phyloP scores from a whole-genome alignment of 116 monocot species.

The Dioscorea cayenensis region DNA sequence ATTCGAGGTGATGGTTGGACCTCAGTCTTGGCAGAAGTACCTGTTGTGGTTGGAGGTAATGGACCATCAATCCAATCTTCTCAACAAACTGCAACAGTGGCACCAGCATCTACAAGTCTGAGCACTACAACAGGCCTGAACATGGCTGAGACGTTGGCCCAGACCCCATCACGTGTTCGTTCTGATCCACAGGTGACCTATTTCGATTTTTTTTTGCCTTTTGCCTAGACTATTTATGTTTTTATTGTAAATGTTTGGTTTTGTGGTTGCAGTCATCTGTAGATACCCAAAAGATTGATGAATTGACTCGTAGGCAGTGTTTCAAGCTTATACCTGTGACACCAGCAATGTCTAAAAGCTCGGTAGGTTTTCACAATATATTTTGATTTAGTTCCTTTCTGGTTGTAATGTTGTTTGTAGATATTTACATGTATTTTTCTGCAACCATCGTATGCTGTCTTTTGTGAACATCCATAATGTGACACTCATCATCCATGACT shows the following conservation, averaged over 20 bases:
- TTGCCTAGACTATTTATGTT: not conserved
- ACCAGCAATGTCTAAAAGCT: constrained; percentile 53
- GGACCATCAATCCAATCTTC: constrained; percentile 7
- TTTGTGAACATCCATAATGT: no score
- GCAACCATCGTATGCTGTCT: no score
- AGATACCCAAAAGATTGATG: constrained; percentile 67
- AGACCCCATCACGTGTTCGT: constrained; percentile 45
- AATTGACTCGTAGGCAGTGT: constrained; percentile 47
- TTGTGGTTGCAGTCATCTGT: constrained; percentile 33
- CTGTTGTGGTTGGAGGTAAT: constrained; percentile 24
- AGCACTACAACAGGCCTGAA: constrained; percentile 35
- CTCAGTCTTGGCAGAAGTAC: constrained; percentile 68
- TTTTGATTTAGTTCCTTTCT: not conserved
- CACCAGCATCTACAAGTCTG: constrained; percentile 3
- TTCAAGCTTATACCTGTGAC: constrained; percentile 72
- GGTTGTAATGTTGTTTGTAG: not conserved
- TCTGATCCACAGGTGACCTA: constrained; percentile 53
- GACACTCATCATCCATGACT: no score
- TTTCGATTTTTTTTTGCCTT: not conserved
- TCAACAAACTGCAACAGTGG: constrained; percentile 10
- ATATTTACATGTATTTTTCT: no score
- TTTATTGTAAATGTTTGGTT: not conserved
- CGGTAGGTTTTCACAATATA: constrained; percentile 25
- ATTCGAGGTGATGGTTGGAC: constrained; percentile 54
- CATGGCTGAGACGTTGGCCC: constrained; percentile 91